Evolutionary conservation across 2,329 filamentous ascomycete species (phyloP).

Genomic region (Microsporum audouinii): DNA sequence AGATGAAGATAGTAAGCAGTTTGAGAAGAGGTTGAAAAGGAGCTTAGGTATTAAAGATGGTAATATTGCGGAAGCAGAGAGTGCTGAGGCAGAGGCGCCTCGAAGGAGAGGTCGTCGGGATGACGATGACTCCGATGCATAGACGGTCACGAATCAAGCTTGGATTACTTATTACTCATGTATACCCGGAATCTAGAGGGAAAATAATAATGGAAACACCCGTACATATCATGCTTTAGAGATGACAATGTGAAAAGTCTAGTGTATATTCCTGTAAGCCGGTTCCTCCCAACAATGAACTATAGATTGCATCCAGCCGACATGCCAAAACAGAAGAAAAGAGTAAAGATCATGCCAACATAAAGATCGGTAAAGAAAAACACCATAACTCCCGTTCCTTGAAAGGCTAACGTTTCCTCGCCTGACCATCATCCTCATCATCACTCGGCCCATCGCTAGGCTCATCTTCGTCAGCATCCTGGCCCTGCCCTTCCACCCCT

Average conservation of each 20-base stretch:
- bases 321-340: neutral
- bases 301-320: neutral
- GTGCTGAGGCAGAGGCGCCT: neutral
- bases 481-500: slow-evolving; percentile 20
- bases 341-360: neutral
- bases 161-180: neutral
- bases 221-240: neutral
- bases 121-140: slow-evolving; percentile 7
- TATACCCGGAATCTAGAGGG: neutral
- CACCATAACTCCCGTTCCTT: slow-evolving; percentile 6
- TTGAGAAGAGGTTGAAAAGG: slow-evolving; percentile 49
- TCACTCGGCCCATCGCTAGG: slow-evolving; percentile 21
- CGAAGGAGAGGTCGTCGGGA: neutral
- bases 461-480: slow-evolving; percentile 25
- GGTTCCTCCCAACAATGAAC: neutral
- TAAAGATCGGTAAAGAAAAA: neutral
- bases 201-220: neutral
- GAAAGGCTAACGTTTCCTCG: neutral
- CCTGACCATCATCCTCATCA: slow-evolving; percentile 26
- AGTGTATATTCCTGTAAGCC: neutral
- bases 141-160: neutral
- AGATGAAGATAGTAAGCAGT: slow-evolving; percentile 32
- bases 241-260: neutral
- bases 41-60: slow-evolving; percentile 46
- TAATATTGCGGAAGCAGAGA: neutral